Evolutionary conservation across 2,329 filamentous ascomycete species (phyloP).

Genomic region (Aspergillus glaucus): DNA sequence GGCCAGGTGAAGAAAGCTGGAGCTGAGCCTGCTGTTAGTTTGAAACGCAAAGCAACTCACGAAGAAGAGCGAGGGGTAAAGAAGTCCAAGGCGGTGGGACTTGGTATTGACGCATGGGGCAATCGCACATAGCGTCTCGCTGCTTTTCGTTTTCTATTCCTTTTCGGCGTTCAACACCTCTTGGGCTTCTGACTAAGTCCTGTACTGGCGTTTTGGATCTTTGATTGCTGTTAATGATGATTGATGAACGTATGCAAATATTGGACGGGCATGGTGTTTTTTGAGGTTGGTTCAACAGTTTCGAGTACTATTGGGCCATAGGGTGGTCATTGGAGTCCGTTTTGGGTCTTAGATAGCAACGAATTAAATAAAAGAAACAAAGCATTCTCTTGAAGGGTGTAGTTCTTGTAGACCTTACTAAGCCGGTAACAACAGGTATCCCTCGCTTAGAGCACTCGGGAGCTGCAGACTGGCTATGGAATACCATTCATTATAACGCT

Average conservation of each 20-base stretch:
- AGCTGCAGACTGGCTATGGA: no score
- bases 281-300: conserved; percentile 1
- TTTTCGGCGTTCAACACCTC: not conserved
- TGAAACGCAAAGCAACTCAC: conserved; percentile 38
- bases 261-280: conserved; percentile 14
- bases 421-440: not conserved
- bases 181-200: not conserved
- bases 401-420: not conserved
- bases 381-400: not conserved
- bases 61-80: conserved; percentile 38
- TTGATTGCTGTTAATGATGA: conserved; percentile 11
- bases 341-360: not conserved
- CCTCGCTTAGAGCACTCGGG: no score
- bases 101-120: conserved; percentile 48
- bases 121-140: conserved; percentile 21
- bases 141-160: conserved; percentile 12
- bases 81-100: conserved; percentile 48
- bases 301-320: not conserved
- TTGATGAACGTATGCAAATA: conserved; percentile 13
- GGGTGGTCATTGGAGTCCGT: not conserved
- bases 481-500: no score
- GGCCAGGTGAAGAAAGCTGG: conserved; percentile 55
- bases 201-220: conserved; percentile 5
- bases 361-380: not conserved
- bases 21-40: conserved; percentile 23